Evolutionary conservation across 345 rosid species (phyloP), one percentile per base, ranked within the genome.

Genomic region (Citrus trifoliata): DNA sequence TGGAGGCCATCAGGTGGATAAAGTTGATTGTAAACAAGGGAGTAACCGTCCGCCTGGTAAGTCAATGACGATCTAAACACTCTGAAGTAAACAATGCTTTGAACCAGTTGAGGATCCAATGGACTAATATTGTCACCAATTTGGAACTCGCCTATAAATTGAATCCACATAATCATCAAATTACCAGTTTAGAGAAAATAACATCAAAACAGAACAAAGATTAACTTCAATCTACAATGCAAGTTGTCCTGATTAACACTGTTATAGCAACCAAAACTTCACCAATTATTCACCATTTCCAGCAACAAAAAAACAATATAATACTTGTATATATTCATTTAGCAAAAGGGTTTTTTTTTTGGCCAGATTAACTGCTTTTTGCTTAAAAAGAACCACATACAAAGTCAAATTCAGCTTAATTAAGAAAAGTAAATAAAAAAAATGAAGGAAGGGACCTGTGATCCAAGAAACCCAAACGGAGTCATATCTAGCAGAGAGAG

Each of bases 401-500:
- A 46, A 13, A 46, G 58, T 25, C 7, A 46, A 4, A 10, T 70
- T 28, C 28, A 68, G 56, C n/a, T 24, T 7, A 51, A 37, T 6
- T 0, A 51, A 16, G 56, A 51, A 51, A 14, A 51, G 7, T 1
- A 5, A 51, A 51, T 9, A 4, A 37, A 62, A 51, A 0, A 19
- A 42, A 46, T 19, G 37, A 46, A 30, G 10, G 67, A 5, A 40
- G 72, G 58, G 22, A 89, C 95, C 93, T 67, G 95, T 90, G 75
- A 91, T 79, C 95, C 95, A 91, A 64, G 95, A 86, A 79, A 91
- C 73, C 92, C 90, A 91, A 63, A 88, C 83, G 12, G 93, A 90
- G 77, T 74, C 58, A 76, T 76, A 67, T 28, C 75, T 59, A 10
- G 85, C 61, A 75, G 95, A 90, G 51, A 90, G 91, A 40, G 95